Evolutionary conservation across 1,284 basidiomycete species (phyloP).

Genomic region (Ceratobasidium sp.): DNA sequence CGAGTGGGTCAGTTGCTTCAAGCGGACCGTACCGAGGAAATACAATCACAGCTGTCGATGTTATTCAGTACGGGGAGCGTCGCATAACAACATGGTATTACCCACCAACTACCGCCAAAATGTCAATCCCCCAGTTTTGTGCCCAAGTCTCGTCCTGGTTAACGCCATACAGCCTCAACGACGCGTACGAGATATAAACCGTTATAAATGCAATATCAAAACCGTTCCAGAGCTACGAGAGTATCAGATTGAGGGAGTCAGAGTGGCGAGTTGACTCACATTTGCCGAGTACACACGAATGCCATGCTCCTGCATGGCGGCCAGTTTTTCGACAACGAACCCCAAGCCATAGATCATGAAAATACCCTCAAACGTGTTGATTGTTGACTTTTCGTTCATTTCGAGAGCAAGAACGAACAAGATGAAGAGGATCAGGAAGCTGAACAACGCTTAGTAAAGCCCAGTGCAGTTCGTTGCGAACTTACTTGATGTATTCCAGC

Average conservation of each 20-base stretch:
- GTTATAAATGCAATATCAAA: conserved; percentile 91
- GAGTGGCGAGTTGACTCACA: conserved; percentile 25
- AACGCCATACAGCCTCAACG: conserved; percentile 79
- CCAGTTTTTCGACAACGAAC: conserved; percentile 91
- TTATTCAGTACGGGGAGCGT: conserved; percentile 55
- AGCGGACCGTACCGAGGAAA: conserved; percentile 75
- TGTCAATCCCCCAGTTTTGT: conserved; percentile 74
- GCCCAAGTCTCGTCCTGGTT: conserved; percentile 71
- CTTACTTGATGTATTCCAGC: conserved; percentile 86
- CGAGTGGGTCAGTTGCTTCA: neutral
- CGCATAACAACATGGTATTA: neutral
- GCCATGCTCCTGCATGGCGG: conserved; percentile 94
- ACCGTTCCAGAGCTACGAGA: conserved; percentile 73
- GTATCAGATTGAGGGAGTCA: neutral
- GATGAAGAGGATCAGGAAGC: conserved; percentile 86
- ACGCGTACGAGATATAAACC: conserved; percentile 80
- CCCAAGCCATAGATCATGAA: conserved; percentile 91
- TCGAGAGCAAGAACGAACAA: conserved; percentile 88
- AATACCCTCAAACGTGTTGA: conserved; percentile 75
- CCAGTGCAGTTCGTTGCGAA: neutral
- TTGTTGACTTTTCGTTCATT: conserved; percentile 68
- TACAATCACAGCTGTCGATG: conserved; percentile 82
- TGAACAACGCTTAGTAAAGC: conserved; percentile 55
- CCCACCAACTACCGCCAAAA: conserved; percentile 59
- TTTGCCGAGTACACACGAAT: conserved; percentile 64